Evolutionary conservation across 2,329 filamentous ascomycete species (phyloP).

Genomic region (Aspergillus calidoustus): DNA sequence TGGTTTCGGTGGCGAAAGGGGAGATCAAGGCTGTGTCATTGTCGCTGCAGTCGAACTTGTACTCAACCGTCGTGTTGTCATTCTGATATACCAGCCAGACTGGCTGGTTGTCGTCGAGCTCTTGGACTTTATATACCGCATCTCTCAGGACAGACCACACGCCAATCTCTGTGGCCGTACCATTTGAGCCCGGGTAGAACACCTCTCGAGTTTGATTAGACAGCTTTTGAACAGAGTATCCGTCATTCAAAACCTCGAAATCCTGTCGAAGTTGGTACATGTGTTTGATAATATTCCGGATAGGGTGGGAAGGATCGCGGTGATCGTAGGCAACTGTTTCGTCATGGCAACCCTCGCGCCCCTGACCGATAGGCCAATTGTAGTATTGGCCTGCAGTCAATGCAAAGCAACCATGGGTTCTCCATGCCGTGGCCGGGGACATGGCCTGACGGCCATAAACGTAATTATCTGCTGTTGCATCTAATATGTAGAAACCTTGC

Average conservation of each 20-base stretch:
- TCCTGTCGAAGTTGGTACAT: constrained; percentile 64
- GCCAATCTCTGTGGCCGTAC: constrained; percentile 59
- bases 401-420: constrained; percentile 66
- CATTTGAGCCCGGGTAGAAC: constrained; percentile 57
- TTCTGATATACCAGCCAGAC: constrained; percentile 54
- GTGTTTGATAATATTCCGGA: constrained; percentile 64
- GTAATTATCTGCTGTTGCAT: constrained; percentile 68
- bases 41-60: constrained; percentile 62
- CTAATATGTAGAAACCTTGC: constrained; percentile 66
- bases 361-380: constrained; percentile 61
- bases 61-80: constrained; percentile 55
- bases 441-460: constrained; percentile 69
- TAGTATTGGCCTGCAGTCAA: constrained; percentile 62
- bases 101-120: constrained; percentile 55
- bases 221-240: constrained; percentile 59
- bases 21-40: constrained; percentile 57
- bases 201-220: constrained; percentile 61
- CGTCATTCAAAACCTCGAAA: constrained; percentile 64
- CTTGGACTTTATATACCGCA: constrained; percentile 56
- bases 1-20: constrained; percentile 59
- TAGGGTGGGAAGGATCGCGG: constrained; percentile 64
- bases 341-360: constrained; percentile 61
- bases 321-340: constrained; percentile 63
- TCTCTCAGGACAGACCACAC: constrained; percentile 65
- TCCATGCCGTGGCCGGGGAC: constrained; percentile 65